Conservation (phyloP, 140 eudicot species). For the Flaveria floridana region DNA sequence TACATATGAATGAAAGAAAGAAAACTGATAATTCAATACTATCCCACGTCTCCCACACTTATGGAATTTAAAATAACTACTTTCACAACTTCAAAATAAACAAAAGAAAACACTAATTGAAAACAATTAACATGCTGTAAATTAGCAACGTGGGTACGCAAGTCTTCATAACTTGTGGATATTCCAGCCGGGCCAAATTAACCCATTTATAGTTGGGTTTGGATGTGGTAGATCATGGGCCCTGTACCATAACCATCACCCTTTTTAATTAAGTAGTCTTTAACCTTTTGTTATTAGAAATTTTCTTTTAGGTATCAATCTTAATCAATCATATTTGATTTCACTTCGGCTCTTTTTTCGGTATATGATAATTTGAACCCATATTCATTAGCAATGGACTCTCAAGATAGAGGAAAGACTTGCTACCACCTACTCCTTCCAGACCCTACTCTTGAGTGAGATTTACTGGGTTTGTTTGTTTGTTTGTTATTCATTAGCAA, state of each 20-base stretch:
- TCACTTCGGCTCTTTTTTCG: too few species aligned
- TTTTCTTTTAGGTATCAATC: too few species aligned
- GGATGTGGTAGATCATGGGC: conserved; percentile 13
- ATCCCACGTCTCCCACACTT: conserved; percentile 26
- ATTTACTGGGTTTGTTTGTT: too few species aligned
- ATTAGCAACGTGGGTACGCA: background rate
- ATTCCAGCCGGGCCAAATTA: conserved; percentile 14
- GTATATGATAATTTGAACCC: too few species aligned
- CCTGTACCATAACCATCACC: background rate
- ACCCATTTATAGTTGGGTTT: conserved; percentile 13
- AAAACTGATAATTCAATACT: background rate
- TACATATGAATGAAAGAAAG: conserved; percentile 1
- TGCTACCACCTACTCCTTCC: too few species aligned
- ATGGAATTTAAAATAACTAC: conserved; percentile 15
- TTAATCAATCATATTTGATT: too few species aligned
- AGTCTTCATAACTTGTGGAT: background rate
- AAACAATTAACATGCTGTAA: conserved; percentile 1
- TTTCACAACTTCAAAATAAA: background rate
- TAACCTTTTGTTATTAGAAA: too few species aligned
- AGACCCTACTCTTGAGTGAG: too few species aligned
- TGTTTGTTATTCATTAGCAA: too few species aligned
- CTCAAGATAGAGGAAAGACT: too few species aligned
- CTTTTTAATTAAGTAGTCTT: too few species aligned
- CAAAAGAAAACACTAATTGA: background rate
- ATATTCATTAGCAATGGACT: too few species aligned